phyloP scores from a whole-genome alignment of 768 basidiomycete species.

The Tephrocybe sp. region DNA sequence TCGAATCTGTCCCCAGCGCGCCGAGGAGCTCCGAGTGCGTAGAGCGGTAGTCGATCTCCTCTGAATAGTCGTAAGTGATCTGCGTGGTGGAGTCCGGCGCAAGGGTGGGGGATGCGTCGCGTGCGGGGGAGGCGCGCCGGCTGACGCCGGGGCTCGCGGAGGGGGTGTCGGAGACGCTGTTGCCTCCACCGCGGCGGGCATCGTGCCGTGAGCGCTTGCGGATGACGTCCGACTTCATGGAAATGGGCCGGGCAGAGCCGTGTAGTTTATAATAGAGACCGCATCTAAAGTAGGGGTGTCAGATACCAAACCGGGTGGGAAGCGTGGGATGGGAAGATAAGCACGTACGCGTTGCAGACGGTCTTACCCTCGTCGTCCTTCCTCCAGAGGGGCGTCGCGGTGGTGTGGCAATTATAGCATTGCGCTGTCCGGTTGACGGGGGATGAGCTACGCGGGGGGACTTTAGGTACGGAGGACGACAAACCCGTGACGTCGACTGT shows the following conservation, averaged over 20 bases:
- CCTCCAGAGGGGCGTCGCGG: conserved; percentile 85
- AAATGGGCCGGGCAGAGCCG: conserved; percentile 81
- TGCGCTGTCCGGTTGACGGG: conserved; percentile 52
- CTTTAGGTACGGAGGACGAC: conserved; percentile 29
- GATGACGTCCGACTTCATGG: conserved; percentile 90
- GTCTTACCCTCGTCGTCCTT: conserved; percentile 92
- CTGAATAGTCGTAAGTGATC: conserved; percentile 45
- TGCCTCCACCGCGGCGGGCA: conserved; percentile 51
- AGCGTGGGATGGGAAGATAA: conserved; percentile 5
- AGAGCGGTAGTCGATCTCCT: conserved; percentile 39
- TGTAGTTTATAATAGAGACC: conserved; percentile 85
- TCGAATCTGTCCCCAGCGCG: conserved; percentile 36
- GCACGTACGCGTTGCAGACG: conserved; percentile 85
- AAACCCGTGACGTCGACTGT: conserved; percentile 71
- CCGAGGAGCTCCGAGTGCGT: conserved; percentile 52
- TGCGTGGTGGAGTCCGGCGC: conserved; percentile 70
- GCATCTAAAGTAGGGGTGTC: conserved; percentile 43
- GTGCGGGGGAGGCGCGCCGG: conserved; percentile 67
- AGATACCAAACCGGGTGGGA: neutral
- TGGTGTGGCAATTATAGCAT: conserved; percentile 90
- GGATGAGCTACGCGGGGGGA: conserved; percentile 26
- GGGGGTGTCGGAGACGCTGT: conserved; percentile 59
- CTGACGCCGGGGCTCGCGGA: conserved; percentile 75
- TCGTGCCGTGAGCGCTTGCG: conserved; percentile 85
- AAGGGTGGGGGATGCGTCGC: conserved; percentile 61